phyloP scores from a whole-genome alignment of 768 basidiomycete genomes.

The Strobilomyces dryophilus region DNA sequence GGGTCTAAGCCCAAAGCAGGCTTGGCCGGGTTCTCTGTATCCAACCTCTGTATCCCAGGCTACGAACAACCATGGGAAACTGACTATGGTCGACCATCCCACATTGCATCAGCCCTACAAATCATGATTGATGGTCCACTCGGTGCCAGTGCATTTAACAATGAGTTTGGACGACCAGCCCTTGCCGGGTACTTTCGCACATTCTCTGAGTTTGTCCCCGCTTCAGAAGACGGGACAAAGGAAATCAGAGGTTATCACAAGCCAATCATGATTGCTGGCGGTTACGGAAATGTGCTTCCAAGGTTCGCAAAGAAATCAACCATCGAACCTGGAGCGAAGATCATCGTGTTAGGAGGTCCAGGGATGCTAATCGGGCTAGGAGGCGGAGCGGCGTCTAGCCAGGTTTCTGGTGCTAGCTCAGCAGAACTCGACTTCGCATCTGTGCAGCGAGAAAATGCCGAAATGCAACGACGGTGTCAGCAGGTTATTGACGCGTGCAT shows the following conservation, averaged over 20 bases:
- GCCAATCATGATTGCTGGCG: conserved; percentile 99
- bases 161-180: conserved; percentile 95
- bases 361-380: conserved; percentile 96
- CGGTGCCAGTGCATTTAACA: conserved; percentile 95
- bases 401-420: conserved; percentile 84
- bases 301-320: conserved; percentile 73
- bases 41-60: conserved; percentile 89
- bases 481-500: conserved; percentile 95
- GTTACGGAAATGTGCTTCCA: conserved; percentile 89
- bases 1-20: conserved; percentile 98
- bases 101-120: conserved; percentile 90
- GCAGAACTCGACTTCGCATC: conserved; percentile 96
- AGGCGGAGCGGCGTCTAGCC: conserved; percentile 94
- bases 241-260: conserved; percentile 97
- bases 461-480: conserved; percentile 96
- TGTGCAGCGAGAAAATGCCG: conserved; percentile 96
- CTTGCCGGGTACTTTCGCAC: conserved; percentile 94
- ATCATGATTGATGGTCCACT: conserved; percentile 98
- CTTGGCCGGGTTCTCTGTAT: conserved; percentile 87
- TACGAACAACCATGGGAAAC: conserved; percentile 94
- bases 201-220: conserved; percentile 74
- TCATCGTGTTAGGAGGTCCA: conserved; percentile 93
- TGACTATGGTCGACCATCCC: conserved; percentile 83
- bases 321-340: conserved; percentile 78
- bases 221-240: conserved; percentile 41